Base-by-base conservation (phyloP, 1,139 yeast genomes). In the Yamadazyma mexicana region DNA sequence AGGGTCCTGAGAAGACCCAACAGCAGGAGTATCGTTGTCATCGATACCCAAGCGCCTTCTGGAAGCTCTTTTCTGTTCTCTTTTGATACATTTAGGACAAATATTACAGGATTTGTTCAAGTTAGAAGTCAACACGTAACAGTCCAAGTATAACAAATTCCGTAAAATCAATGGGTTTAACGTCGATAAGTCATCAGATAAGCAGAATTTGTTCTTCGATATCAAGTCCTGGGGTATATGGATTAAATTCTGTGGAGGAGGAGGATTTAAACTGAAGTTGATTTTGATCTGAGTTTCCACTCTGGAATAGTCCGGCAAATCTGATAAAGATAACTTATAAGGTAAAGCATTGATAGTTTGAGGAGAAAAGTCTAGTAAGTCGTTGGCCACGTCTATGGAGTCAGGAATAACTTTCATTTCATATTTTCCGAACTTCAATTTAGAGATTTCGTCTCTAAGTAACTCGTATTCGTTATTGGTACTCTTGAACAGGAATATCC, bases 211-310 rank as follows among this genome's bases (percentile, higher is more conserved):
- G 48, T 89, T 87, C 55, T 89, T 86, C 3, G 96, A 84, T 40
- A 92, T 85, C 29, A 94, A 78, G 58, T 91, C 95, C 38, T 87
- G 77, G 1, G 98, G 95, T 33, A 92, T 64, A 57, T 87, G 92
- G 29, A 92, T 62, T 43, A 87, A 65, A 41, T 74, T 73, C 55
- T 87, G 83, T 6, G 76, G 73, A 4, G 95, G 94, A 9, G 87
- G 77, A 2, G 95, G 96, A 25, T 79, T 72, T 35, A 88, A 66
- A 6, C 77, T 62, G 23, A 92, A 64, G 37, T 77, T 73, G 42
- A 92, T 68, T 59, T 88, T 91, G 57, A 91, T 87, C 64, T 92
- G 98, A 16, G 97, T 92, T 62, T 92, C 98, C 5, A 92, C 98
- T 49, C 98, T 77, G 8, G 96, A 87, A 51, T 81, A 81, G 9